phyloP scores from a whole-genome alignment of 2,329 filamentous ascomycete genomes.

The Seiridium unicorne region DNA sequence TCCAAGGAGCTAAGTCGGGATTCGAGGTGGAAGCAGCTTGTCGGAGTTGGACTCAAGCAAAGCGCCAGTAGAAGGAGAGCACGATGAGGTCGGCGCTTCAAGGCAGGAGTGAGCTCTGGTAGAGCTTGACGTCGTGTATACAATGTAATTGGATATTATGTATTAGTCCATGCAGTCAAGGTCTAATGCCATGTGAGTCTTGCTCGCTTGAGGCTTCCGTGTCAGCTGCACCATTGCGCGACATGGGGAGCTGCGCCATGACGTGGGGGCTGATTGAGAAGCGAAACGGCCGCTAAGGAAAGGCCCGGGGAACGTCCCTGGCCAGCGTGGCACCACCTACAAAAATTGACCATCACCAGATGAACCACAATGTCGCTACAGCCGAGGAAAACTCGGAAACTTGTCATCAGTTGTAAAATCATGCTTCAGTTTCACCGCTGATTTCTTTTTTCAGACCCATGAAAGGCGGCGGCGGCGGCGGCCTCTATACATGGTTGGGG shows the following conservation, averaged over 20 bases:
- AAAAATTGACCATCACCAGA: not conserved
- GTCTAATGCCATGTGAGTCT: not conserved
- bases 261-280: conserved; percentile 3
- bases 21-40: not conserved
- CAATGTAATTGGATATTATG: not conserved
- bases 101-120: not conserved
- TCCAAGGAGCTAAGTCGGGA: not conserved
- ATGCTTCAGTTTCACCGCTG: too few relatives aligned
- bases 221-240: conserved; percentile 7
- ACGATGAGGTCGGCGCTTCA: not conserved
- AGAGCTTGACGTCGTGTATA: not conserved
- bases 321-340: not conserved
- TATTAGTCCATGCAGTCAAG: not conserved
- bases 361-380: too few relatives aligned
- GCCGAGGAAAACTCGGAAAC: too few relatives aligned
- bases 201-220: not conserved
- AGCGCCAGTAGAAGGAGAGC: not conserved
- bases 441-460: too few relatives aligned
- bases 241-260: conserved; percentile 6
- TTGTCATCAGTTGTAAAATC: too few relatives aligned
- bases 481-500: too few relatives aligned
- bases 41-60: not conserved
- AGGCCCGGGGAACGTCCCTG: too few relatives aligned
- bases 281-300: not conserved
- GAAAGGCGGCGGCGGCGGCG: too few relatives aligned